These are phyloP conservation scores for Otatea glauca DNA, from an alignment of 176 grass and related monocot genomes.

Conservation along the genomic window DNA sequence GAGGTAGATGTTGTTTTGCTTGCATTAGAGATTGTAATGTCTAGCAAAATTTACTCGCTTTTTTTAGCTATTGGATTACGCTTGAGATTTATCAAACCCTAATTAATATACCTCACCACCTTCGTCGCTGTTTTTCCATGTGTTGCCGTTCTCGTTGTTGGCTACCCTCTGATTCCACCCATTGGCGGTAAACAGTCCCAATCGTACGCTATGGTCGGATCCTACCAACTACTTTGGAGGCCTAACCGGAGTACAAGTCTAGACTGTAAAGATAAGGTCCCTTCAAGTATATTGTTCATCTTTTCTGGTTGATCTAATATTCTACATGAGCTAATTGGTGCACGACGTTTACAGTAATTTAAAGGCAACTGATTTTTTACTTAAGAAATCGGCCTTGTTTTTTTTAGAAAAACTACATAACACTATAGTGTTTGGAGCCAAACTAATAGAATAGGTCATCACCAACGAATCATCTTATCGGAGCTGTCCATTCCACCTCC, in stretches of 20 bases:
- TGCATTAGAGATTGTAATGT: not conserved
- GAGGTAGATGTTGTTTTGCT: not conserved
- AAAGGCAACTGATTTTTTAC: not conserved
- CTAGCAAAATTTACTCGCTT: not conserved
- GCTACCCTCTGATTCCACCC: not conserved
- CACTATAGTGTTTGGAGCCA: too few species aligned
- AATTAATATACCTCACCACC: not conserved
- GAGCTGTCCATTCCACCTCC: too few species aligned
- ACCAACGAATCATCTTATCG: too few species aligned
- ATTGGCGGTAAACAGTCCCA: too few species aligned
- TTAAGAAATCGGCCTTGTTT: not conserved
- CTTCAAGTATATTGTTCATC: fast-evolving
- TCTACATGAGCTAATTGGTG: not conserved
- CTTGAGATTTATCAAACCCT: not conserved
- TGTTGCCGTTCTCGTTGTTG: not conserved
- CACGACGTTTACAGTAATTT: not conserved
- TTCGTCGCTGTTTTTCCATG: too few species aligned
- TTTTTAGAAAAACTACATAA: not conserved
- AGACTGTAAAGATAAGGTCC: not conserved
- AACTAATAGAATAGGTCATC: too few species aligned
- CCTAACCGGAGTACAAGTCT: not conserved
- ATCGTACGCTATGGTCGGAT: not conserved
- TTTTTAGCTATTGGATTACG: not conserved
- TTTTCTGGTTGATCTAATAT: too few species aligned
- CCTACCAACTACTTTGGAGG: not conserved